Base-by-base conservation (phyloP, 2,329 filamentous ascomycete species). In the Colletotrichum gigasporum region DNA sequence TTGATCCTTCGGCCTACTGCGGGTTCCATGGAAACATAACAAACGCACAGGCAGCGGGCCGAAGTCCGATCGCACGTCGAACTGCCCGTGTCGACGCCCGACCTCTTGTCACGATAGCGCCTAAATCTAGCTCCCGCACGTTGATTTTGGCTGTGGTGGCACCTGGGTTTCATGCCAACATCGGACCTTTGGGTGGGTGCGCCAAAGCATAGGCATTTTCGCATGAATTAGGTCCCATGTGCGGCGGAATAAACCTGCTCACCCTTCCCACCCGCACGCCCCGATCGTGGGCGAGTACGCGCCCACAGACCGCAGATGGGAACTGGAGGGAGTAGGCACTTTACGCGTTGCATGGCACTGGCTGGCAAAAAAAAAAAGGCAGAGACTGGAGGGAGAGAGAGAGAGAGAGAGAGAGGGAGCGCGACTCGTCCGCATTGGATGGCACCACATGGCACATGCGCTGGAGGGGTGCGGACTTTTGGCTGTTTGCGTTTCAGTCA, bases 161-260 rank as follows among this genome's bases (percentile, higher is more conserved):
- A 26, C 16, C 16, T 9, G 11, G 30, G 60, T 60, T 53, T 60
- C 55, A 53, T 39, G 55, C 45, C 47, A 35, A 32, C 41, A 39
- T 30, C 26, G 39, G 39, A 16, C 18, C 39, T 32, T 24, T n/a
- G n/a, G n/a, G n/a, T n/a, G 39, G n/a, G 4, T 20, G 39, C 39
- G 60, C 32, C 28, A n/a, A 42, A 47, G 60, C 14, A n/a, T n/a
- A n/a, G n/a, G n/a, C n/a, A n/a, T n/a, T n/a, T 24, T 20, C 20
- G 51, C 58, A 60, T 63, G 44, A 45, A 45, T 35, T 24, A 26
- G 53, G 37, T n/a, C 44, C 24, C 30, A 45, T 45, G 45, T 32
- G 30, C 14, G 18, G 45, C 11, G 44, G 4, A 14, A 12, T 37
- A 60, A 53, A 28, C 47, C 35, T 48, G 18, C 9, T 63, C 4